These are phyloP conservation scores for Gardenia jasminoides DNA, from an alignment of 257 asterid genomes.

Conservation along the genomic window DNA sequence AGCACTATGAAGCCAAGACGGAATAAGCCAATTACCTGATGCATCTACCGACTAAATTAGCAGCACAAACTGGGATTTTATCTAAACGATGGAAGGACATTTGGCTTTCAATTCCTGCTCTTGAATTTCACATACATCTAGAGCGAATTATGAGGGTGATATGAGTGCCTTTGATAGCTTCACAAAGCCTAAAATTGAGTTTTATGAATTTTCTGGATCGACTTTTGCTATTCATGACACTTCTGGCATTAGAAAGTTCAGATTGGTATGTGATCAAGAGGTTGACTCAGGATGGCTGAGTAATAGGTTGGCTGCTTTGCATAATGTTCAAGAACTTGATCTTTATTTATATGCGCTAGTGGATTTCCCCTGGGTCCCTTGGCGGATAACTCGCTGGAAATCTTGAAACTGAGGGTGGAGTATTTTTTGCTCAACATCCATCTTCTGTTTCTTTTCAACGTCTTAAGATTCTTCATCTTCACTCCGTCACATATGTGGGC, in stretches of 20 bases:
- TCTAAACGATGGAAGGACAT: slow-evolving; percentile 8
- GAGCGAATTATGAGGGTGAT: not conserved
- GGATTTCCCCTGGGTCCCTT: not conserved
- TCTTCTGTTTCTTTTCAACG: not conserved
- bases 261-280: too few relatives aligned
- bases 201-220: not conserved
- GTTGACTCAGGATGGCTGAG: not conserved
- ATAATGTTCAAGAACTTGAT: slow-evolving; percentile 3
- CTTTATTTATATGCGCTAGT: not conserved
- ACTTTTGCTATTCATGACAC: not conserved
- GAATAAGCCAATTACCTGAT: not conserved
- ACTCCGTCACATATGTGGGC: not conserved
- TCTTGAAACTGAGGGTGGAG: not conserved
- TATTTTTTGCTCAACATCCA: not conserved
- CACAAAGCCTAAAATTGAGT: not conserved
- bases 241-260: not conserved
- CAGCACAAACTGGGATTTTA: slow-evolving; percentile 16
- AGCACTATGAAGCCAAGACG: not conserved
- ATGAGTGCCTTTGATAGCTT: not conserved
- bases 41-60: not conserved
- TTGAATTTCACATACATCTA: too few relatives aligned
- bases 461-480: slow-evolving; percentile 6
- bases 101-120: too few relatives aligned
- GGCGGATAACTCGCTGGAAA: not conserved
- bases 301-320: not conserved